These are phyloP conservation scores for Sporothrix variecibatus DNA, from an alignment of 2,329 filamentous ascomycete species.

Conservation along the genomic window DNA sequence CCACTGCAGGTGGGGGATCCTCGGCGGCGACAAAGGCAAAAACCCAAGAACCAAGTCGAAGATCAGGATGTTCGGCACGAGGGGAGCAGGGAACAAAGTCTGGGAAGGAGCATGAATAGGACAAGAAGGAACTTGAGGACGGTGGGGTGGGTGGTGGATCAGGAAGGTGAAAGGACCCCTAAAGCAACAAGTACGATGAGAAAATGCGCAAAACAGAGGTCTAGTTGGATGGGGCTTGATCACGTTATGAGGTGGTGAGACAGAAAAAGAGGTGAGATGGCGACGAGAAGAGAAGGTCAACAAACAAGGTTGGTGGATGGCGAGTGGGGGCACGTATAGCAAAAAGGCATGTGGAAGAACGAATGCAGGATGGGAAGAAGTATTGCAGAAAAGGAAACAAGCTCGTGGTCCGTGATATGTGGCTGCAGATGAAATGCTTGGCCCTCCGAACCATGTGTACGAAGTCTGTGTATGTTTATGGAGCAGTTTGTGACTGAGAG, in stretches of 20 bases:
- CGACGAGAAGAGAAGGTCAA: background rate
- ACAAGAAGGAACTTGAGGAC: background rate
- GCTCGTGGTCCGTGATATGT: background rate
- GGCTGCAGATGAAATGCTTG: constrained; percentile 2
- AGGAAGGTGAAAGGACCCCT: background rate
- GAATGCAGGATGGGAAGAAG: background rate
- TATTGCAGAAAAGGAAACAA: background rate
- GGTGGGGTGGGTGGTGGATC: background rate
- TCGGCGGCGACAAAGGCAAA: background rate
- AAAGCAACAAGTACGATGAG: background rate
- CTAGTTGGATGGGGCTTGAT: background rate
- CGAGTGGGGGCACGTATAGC: background rate
- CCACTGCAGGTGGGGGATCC: background rate
- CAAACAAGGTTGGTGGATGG: no score
- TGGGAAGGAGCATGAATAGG: background rate
- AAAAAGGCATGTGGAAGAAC: background rate
- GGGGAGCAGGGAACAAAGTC: background rate
- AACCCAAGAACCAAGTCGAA: no score
- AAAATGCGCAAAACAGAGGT: background rate
- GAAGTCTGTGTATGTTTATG: no score
- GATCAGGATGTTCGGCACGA: background rate
- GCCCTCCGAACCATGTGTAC: background rate
- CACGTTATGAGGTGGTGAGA: background rate
- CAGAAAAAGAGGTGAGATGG: background rate
- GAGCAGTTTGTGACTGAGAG: background rate